Base-by-base conservation (phyloP, 257 asterid species). In the Ilex asprella region DNA sequence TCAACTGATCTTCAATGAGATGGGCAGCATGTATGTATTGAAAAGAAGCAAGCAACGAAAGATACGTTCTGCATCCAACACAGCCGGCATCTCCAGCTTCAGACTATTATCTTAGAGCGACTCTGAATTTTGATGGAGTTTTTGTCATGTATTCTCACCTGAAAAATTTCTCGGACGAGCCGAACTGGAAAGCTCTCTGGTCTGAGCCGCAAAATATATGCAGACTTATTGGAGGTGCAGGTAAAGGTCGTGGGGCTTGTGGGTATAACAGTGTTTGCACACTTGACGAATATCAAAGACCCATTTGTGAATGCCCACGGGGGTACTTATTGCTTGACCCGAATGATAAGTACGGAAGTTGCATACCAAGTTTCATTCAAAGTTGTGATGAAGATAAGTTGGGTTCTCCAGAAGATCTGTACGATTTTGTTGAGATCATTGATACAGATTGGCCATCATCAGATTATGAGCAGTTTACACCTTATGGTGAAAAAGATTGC, bases 261-360 rank as follows among this genome's bases (percentile, higher is more conserved):
- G 89, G 86, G 13, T 83, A 54, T 52, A 83, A 77, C 65, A 78
- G 79, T 59, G 16, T 80, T 71, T 71, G 77, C 58, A 67, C 72
- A 50, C 57, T 52, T 21, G 51, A 13, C 30, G 56, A 29, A 12
- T 79, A 35, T 8, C 55, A 63, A 30, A 69, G 53, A 70, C 81
- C 82, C 0, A 27, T 12, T 15, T 80, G 89, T 35, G 15, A 21
- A 1, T 83, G 84, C 44, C 86, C 82, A 0, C 47, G 52, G 31
- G 75, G 72, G 1, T 83, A 62, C 68, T 67, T 76, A 50, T 27
- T 32, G 11, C 54, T 67, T 52, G 67, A 82, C 71, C 73, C 74
- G 4, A 58, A 51, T 11, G 52, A 74, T 27, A 11, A 39, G n/a
- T 35, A 31, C 7, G 53, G 65, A 16, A 78, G 81, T 7, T 82